Evolutionary conservation across 768 basidiomycete genomes (phyloP).

Genomic region (Tulasnella calospora): DNA sequence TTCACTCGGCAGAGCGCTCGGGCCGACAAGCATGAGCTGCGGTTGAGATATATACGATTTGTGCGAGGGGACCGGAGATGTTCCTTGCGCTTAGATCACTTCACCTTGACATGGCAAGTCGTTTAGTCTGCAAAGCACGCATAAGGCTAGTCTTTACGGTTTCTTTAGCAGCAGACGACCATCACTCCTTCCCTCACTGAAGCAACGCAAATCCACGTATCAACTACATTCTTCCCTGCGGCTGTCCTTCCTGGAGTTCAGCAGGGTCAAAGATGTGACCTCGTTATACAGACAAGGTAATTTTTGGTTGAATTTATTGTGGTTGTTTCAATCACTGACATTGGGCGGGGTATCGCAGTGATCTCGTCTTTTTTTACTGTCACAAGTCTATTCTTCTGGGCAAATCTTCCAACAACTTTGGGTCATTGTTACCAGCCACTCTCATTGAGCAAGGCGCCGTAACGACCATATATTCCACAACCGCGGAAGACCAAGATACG

Average conservation of each 20-base stretch:
- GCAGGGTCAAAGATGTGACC: conserved; percentile 38
- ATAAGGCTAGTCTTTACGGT: background rate
- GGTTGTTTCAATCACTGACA: background rate
- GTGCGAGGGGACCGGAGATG: background rate
- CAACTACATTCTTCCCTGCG: conserved; percentile 75
- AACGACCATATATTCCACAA: background rate
- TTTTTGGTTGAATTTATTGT: background rate
- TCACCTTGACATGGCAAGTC: background rate
- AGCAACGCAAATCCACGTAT: conserved; percentile 59
- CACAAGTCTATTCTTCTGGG: conserved; percentile 56
- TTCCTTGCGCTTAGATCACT: background rate
- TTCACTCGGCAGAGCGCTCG: background rate
- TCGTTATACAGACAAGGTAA: conserved; percentile 48
- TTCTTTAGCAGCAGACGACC: background rate
- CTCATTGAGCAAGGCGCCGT: background rate
- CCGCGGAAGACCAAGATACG: background rate
- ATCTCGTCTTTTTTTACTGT: conserved; percentile 83
- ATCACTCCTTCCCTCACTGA: background rate
- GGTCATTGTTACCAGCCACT: background rate
- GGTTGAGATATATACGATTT: background rate
- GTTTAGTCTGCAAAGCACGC: background rate
- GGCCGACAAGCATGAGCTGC: background rate
- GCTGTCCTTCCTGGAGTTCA: conserved; percentile 37
- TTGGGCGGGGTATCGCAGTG: conserved; percentile 43
- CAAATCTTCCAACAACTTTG: conserved; percentile 60